phyloP scores from a whole-genome alignment of 371 early-diverging fungal genomes.

The Mycotypha africana region DNA sequence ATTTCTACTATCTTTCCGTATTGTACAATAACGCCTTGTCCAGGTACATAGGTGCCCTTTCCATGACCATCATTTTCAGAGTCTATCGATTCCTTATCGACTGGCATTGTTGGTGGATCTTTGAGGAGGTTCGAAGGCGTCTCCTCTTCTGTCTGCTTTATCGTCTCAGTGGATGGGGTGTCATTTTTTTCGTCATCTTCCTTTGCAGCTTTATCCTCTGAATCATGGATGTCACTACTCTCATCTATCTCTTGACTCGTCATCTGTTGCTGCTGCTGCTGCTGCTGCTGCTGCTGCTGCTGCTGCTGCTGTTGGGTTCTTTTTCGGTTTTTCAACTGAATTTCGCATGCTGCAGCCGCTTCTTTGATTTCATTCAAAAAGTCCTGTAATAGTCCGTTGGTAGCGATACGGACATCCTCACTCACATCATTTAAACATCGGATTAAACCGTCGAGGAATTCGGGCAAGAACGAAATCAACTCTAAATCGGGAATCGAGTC shows the following conservation, averaged over 20 bases:
- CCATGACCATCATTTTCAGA: constrained; percentile 41
- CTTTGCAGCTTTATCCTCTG: neutral
- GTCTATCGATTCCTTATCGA: constrained; percentile 3
- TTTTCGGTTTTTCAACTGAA: constrained; percentile 8
- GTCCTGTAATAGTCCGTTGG: constrained; percentile 63
- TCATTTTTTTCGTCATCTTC: neutral
- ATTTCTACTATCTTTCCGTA: constrained; percentile 77
- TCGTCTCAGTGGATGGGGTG: neutral
- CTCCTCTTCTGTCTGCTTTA: neutral
- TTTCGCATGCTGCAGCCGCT: constrained; percentile 53
- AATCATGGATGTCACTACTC: no score
- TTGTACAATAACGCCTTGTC: constrained; percentile 72
- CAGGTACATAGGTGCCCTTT: constrained; percentile 60
- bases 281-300: neutral
- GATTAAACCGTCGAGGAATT: constrained; percentile 85
- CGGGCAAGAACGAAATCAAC: constrained; percentile 78
- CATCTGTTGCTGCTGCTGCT: neutral
- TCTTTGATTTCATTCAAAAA: constrained; percentile 79
- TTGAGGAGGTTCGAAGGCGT: neutral
- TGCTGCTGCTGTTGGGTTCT: constrained; percentile 16
- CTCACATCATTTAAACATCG: constrained; percentile 80
- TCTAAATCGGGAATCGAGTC: constrained; percentile 90
- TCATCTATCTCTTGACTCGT: neutral
- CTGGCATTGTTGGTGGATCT: neutral
- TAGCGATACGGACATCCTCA: constrained; percentile 75